Evolutionary conservation across 164 flowering plant species (phyloP).

Genomic region (Chimonanthus salicifolius): DNA sequence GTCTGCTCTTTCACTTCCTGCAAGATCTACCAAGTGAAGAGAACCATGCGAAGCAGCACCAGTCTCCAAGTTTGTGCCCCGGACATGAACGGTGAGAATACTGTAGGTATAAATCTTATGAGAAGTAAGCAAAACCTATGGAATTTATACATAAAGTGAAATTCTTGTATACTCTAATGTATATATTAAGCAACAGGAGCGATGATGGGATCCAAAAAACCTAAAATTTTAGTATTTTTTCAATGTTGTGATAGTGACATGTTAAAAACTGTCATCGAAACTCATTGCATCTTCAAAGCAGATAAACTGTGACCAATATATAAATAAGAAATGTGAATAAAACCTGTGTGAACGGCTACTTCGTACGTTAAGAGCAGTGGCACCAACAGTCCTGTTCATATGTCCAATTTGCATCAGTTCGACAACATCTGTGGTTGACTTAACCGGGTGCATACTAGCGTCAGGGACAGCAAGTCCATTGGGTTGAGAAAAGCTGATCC

Average conservation of each 20-base stretch:
- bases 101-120: constrained; percentile 29
- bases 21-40: constrained; percentile 82
- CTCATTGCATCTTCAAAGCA: too few species aligned
- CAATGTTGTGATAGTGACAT: too few species aligned
- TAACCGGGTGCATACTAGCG: constrained; percentile 78
- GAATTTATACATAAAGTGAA: not conserved
- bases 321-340: not conserved
- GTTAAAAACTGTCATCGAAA: too few species aligned
- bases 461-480: constrained; percentile 90
- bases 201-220: too few species aligned
- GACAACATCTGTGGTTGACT: constrained; percentile 81
- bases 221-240: too few species aligned
- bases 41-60: constrained; percentile 55
- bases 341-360: constrained; percentile 99
- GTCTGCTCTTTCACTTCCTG: constrained; percentile 82
- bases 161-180: too few species aligned
- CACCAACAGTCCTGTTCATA: constrained; percentile 83
- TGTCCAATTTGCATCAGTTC: constrained; percentile 88
- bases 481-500: constrained; percentile 43
- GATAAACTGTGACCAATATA: too few species aligned
- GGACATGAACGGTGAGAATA: constrained; percentile 79
- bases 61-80: constrained; percentile 60
- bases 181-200: too few species aligned
- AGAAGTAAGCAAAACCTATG: too few species aligned
- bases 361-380: constrained; percentile 94